Base-by-base conservation (phyloP, 257 asterid species). In the Cruciata laevipes region DNA sequence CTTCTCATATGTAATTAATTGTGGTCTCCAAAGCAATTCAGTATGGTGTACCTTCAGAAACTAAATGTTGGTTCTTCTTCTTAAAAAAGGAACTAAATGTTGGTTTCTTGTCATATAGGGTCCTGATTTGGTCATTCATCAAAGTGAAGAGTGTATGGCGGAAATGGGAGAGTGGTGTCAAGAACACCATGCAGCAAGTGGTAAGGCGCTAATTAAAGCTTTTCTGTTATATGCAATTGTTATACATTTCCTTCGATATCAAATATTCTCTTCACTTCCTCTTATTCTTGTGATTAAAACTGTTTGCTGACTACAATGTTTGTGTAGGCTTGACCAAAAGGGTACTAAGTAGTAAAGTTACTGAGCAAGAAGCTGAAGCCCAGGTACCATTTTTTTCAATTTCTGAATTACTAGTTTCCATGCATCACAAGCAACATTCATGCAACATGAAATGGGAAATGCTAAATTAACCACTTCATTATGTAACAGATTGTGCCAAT, bases 121-220 rank as follows among this genome's bases (percentile, higher is more conserved):
- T 47, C 99, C 99, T 65, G 93, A 90, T 81, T 78, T 93, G 81
- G 86, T 93, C 77, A 93, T 93, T 71, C 86, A 84, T 79, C 99
- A 90, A 82, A 42, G 84, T 31, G 82, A 80, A 76, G 96, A 90
- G 78, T 88, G 95, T 64, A 80, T 93, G 71, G 95, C 88, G 75
- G 78, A 78, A 70, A 93, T 93, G 99, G 97, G 97, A 65, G 86
- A 88, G 74, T 93, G 99, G 99, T 93, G 99, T 80, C 96, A 86
- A 79, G 82, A 82, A 69, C 99, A 93, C 82, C 99, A 90, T 78
- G 73, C 72, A 60, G 86, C 81, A 63, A 93, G 97, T 83, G 97
- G 99, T 90, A 79, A 71, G 83, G 70, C 49, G 70, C 74, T 74
- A 71, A 51, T 16, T 32, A 4, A 5, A 38, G 7, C 49, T 65